Percentiles rank a stretch among this genome's conserved stretches.
Evolutionary conservation across 169 alveolate species (phyloP).

Genomic region (Theileria sp.): DNA sequence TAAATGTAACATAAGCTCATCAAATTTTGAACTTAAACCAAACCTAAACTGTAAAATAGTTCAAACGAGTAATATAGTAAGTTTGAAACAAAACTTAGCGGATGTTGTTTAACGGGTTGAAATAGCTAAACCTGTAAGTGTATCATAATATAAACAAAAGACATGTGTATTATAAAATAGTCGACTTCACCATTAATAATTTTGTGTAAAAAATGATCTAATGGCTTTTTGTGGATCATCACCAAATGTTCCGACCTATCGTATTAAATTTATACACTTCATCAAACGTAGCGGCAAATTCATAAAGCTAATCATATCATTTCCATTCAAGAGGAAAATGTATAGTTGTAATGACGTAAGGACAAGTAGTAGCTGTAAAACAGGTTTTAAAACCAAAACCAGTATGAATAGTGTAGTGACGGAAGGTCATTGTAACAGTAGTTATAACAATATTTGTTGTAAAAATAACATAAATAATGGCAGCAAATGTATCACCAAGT

Average conservation of each 20-base stretch:
- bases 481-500: background rate
- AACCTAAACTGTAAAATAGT: background rate
- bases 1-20: background rate
- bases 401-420: background rate
- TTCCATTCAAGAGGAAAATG: slow-evolving; percentile 3
- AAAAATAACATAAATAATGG: background rate
- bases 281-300: background rate
- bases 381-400: background rate
- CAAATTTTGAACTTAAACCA: background rate
- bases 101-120: background rate
- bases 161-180: background rate
- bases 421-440: background rate
- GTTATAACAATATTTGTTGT: background rate
- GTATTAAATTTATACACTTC: slow-evolving; percentile 1
- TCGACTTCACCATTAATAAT: too few relatives aligned
- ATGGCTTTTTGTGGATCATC: background rate
- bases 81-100: background rate
- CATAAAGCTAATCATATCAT: background rate
- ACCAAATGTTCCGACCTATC: background rate
- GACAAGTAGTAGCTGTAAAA: background rate
- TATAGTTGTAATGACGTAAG: background rate
- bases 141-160: background rate
- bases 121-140: background rate
- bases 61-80: background rate
- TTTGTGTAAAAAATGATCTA: background rate